phyloP scores from a whole-genome alignment of 352 stramenopile species.

The Phytopythium cucurbitacearum region DNA sequence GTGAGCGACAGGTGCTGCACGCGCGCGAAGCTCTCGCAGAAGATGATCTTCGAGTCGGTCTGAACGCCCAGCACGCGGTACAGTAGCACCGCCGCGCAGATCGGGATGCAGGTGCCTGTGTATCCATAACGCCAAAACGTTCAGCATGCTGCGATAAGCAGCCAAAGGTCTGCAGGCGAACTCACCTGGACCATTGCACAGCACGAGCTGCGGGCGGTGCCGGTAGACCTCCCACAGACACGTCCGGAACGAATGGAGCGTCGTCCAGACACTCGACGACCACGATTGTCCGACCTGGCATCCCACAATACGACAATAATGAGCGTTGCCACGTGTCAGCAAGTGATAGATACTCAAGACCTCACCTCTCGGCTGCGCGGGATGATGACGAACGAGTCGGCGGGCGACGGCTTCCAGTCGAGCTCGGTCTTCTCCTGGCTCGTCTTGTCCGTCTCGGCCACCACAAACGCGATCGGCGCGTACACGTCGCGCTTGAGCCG shows the following conservation, averaged over 20 bases:
- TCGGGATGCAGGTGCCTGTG: constrained; percentile 90
- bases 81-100: constrained; percentile 85
- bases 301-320: background rate
- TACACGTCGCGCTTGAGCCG: constrained; percentile 76
- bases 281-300: constrained; percentile 91
- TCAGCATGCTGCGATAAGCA: background rate
- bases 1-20: constrained; percentile 92
- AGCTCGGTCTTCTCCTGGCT: constrained; percentile 71
- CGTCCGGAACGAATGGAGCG: constrained; percentile 68
- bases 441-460: constrained; percentile 91
- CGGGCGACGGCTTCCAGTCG: constrained; percentile 45
- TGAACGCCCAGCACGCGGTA: constrained; percentile 75
- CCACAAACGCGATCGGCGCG: constrained; percentile 83
- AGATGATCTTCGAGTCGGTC: constrained; percentile 80
- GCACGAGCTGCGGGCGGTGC: constrained; percentile 81
- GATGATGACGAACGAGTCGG: constrained; percentile 75
- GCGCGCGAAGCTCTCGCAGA: constrained; percentile 93
- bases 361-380: constrained; percentile 88
- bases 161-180: background rate
- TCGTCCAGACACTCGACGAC: constrained; percentile 85
- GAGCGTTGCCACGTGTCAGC: background rate
- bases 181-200: constrained; percentile 91
- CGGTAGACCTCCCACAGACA: constrained; percentile 73
- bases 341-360: no score
- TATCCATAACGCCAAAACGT: background rate